Evolutionary conservation across 2,329 filamentous ascomycete species (phyloP).

Genomic region (Fusarium torreyae): DNA sequence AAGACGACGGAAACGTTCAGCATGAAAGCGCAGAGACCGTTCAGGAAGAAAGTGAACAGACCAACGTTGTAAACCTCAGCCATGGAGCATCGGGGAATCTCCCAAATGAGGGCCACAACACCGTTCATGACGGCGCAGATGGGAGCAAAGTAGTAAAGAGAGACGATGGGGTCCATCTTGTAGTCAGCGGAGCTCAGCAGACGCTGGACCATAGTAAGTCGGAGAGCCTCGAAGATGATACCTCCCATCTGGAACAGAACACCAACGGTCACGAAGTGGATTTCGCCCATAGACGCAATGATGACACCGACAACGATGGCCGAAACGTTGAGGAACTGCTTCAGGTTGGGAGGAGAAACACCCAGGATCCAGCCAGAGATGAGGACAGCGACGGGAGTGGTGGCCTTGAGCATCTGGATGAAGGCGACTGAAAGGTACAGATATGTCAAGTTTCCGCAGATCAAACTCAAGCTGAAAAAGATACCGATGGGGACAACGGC

Average conservation of each 20-base stretch:
- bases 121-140: conserved; percentile 88
- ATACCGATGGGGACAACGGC: conserved; percentile 95
- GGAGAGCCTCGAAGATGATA: conserved; percentile 85
- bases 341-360: conserved; percentile 85
- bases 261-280: conserved; percentile 87
- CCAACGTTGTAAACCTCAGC: conserved; percentile 82
- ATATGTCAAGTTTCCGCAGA: conserved; percentile 96
- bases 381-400: conserved; percentile 93
- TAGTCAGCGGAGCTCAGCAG: conserved; percentile 86
- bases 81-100: conserved; percentile 79
- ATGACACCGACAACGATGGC: conserved; percentile 95
- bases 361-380: conserved; percentile 91
- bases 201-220: conserved; percentile 87
- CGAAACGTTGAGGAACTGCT: conserved; percentile 92
- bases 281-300: conserved; percentile 95
- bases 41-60: conserved; percentile 78
- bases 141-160: conserved; percentile 91
- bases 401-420: conserved; percentile 99
- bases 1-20: conserved; percentile 90
- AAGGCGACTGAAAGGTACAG: conserved; percentile 96
- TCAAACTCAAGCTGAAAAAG: conserved; percentile 96
- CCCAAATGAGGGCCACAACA: conserved; percentile 79
- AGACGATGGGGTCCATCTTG: conserved; percentile 93
- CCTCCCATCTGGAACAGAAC: conserved; percentile 85
- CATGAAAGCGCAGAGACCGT: conserved; percentile 83